Base-by-base conservation (phyloP, 208 protist species). In the Wallacemonas sp. region DNA sequence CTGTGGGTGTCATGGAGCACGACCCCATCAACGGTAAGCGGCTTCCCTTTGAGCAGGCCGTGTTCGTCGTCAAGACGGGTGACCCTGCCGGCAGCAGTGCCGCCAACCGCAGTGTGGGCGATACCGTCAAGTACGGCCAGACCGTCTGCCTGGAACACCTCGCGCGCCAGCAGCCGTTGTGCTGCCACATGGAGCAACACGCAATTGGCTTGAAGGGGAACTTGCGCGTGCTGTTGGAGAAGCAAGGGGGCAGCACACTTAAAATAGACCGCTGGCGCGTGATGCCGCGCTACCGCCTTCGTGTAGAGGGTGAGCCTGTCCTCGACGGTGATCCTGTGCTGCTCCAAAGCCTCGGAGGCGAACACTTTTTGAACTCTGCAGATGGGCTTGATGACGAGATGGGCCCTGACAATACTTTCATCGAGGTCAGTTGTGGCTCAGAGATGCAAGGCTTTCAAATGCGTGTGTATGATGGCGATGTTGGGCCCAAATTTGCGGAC, bases 201-300 rank as follows among this genome's bases (percentile, higher is more conserved):
- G 78, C 77, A 1, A 71, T 72, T 12, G 63, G 64, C 14, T 66
- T 79, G 66, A 81, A 82, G 70, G 79, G 72, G 59, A 78, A 84
- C 59, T 63, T 79, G 63, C 74, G 73, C 45, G 78, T 83, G 51
- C 44, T 75, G 34, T 66, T 90, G 26, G 80, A 84, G 44, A 64
- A 28, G 44, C 54, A 60, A 1, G 66, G 67, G 17, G 31, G 38
- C 22, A 60, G 56, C 22, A 15, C 54, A 31, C 41, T 68, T 14
- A 44, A 51, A 21, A 17, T 63, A 17, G 77, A 86, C 46, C 72
- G 74, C 28, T 84, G 83, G 79, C 78, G 82, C 55, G 70, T 89
- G n/a, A 84, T 84, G 76, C 79, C 82, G 66, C 70, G 82, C 30
- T 85, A 85, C 63, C 71, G 77, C 0, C 77, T 89, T 49, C 74